These are phyloP conservation scores for Cardiospermum halicacabum DNA, from an alignment of 345 rosid genomes.

Conservation along the genomic window DNA sequence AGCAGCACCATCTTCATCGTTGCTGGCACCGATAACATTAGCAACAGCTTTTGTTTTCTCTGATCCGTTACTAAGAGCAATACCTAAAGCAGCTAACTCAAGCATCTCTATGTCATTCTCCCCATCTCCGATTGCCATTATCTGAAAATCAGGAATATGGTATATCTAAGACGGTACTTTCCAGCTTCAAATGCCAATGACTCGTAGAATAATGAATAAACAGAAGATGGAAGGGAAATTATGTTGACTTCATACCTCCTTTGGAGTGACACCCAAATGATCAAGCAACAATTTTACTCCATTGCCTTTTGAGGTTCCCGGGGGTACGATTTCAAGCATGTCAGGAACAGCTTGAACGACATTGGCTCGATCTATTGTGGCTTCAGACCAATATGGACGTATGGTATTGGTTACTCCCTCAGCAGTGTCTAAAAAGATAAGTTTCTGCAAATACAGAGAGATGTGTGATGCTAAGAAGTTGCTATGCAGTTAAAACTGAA, in stretches of 20 bases:
- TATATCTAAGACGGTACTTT: not conserved
- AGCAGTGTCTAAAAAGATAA: conserved; percentile 64
- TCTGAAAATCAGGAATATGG: conserved; percentile 32
- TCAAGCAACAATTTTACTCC: conserved; percentile 71
- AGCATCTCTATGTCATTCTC: conserved; percentile 94
- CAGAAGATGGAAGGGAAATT: not conserved
- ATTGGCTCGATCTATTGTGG: conserved; percentile 53
- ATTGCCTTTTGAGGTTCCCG: conserved; percentile 78
- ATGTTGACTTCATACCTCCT: conserved; percentile 49
- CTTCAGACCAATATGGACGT: conserved; percentile 87
- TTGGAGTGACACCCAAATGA: conserved; percentile 62
- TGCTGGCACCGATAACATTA: conserved; percentile 63
- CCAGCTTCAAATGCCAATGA: not conserved
- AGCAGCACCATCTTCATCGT: conserved; percentile 89
- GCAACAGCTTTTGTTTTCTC: conserved; percentile 92
- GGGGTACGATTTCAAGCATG: conserved; percentile 90
- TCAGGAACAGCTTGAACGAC: conserved; percentile 78
- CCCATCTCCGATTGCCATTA: conserved; percentile 95
- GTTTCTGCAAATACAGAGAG: conserved; percentile 51
- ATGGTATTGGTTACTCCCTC: conserved; percentile 59
- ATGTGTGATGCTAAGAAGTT: not conserved
- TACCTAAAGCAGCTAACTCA: conserved; percentile 72
- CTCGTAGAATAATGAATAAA: not conserved
- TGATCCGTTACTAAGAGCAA: conserved; percentile 80
- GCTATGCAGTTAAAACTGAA: not conserved